Base-by-base conservation (phyloP, 1,284 basidiomycete genomes). In the Sphaerobolus stellatus region DNA sequence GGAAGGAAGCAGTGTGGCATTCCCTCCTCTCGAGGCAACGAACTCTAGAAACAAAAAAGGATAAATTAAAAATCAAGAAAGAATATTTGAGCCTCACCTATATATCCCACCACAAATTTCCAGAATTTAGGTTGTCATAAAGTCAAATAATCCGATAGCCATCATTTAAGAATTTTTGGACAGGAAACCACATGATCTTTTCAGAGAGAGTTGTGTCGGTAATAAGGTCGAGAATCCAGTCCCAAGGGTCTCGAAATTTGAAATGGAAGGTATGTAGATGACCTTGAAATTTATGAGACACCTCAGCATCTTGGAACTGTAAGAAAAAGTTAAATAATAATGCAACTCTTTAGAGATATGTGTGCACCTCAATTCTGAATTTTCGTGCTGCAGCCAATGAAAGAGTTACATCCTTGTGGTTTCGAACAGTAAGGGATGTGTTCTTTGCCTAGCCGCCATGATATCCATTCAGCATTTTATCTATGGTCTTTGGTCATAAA, bases 41-140 rank as follows among this genome's bases (percentile, higher is more conserved):
- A n/a, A n/a, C n/a, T n/a, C n/a, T n/a, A n/a, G n/a, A n/a, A n/a
- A n/a, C n/a, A n/a, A n/a, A n/a, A n/a, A n/a, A n/a, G n/a, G n/a
- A n/a, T n/a, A n/a, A n/a, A 34, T 44, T 14, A 31, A 44, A 28
- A 9, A 31, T 53, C 30, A 61, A 59, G 9, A 27, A 40, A 16
- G 33, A 28, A n/a, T 56, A 16, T 45, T 50, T 9, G 20, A 48
- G 43, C n/a, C 24, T 14, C 48, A 68, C 64, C 50, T 70, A 59
- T 11, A 62, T 56, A 11, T 57, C 24, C 61, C 59, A 62, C n/a
- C n/a, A n/a, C n/a, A n/a, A n/a, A n/a, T n/a, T n/a, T n/a, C n/a
- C n/a, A n/a, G n/a, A n/a, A 38, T 65, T 61, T 25, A 63, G 63
- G 44, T 69, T 65, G 51, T 69, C 63, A 33, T 58, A 49, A 18